phyloP scores from a whole-genome alignment of 2,329 filamentous ascomycete genomes.

The Aureobasidium namibiae region DNA sequence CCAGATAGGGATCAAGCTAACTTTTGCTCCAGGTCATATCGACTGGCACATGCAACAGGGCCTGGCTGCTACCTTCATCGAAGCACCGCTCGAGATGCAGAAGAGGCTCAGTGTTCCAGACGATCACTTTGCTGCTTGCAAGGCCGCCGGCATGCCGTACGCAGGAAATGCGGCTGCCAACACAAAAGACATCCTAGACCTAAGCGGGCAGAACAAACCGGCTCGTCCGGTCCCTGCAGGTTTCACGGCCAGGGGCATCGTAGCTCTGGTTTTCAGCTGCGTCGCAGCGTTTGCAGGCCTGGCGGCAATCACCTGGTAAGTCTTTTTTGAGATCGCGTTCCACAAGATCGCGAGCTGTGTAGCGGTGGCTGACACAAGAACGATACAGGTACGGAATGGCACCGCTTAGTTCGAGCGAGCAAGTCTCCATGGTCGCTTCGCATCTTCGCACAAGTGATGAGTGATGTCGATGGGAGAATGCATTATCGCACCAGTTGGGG shows the following conservation, averaged over 20 bases:
- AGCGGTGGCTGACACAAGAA: slow-evolving; percentile 11
- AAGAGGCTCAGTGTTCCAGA: slow-evolving; percentile 51
- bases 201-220: slow-evolving; percentile 51
- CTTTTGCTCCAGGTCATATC: slow-evolving; percentile 30
- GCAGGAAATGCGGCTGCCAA: slow-evolving; percentile 70
- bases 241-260: slow-evolving; percentile 62
- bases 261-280: slow-evolving; percentile 66
- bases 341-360: neutral
- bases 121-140: slow-evolving; percentile 54
- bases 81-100: slow-evolving; percentile 51
- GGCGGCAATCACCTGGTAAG: slow-evolving; percentile 60
- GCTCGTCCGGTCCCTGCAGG: slow-evolving; percentile 54
- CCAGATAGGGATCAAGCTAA: slow-evolving; percentile 7
- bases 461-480: neutral
- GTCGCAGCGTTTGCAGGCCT: slow-evolving; percentile 62
- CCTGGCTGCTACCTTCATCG: slow-evolving; percentile 44
- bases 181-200: slow-evolving; percentile 53
- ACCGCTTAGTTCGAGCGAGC: slow-evolving; percentile 21
- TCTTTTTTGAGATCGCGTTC: slow-evolving; percentile 13
- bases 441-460: neutral
- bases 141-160: slow-evolving; percentile 41
- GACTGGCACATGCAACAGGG: slow-evolving; percentile 47
- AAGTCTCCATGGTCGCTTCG: slow-evolving; percentile 21
- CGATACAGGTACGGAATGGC: slow-evolving; percentile 27
- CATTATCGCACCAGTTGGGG: neutral